Base-by-base conservation (phyloP, 2,329 filamentous ascomycete genomes). In the Claviceps purpurea region DNA sequence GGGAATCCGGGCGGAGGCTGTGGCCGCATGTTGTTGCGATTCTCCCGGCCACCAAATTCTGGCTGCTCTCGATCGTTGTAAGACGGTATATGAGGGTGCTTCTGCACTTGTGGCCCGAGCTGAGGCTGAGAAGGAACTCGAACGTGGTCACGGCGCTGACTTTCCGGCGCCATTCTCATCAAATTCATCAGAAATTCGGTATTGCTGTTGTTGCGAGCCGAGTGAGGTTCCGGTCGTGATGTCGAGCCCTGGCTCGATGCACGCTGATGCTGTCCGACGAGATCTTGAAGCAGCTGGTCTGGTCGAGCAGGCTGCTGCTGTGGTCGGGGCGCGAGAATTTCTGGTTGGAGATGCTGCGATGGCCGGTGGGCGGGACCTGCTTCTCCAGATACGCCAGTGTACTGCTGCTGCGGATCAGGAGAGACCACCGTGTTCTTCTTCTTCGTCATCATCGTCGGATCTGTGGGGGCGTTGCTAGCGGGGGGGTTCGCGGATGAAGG, bases 161-260 rank as follows among this genome's bases (percentile, higher is more conserved):
- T 65, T 30, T 81, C 76, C 0, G 75, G 70, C 1, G 62, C 63
- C 40, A 69, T 69, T 54, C 76, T 73, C 87, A 95, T 93, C 34
- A 95, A 75, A 55, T 83, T 86, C 68, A 95, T 87, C 48, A 95
- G 71, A 64, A 93, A 90, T 57, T 94, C 86, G n/a, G 85, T 80
- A 59, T 91, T 87, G 59, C 75, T 79, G 63, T 77, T 82, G 62
- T 71, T 75, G 47, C 70, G 72, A 58, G 64, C 63, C 51, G 55
- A 57, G 58, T 57, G 68, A 54, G 71, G 70, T 50, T 78, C 75
- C 39, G 68, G 65, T 38, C 76, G 70, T 6, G 64, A 64, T 7
- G 63, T 64, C 16, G 70, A 73, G 40, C 70, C 67, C 55, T 79
- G 78, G 60, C 70, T 78, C 18, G 75, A 71, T 14, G 73, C 68